Base-by-base conservation (phyloP, 192 early-diverging fungal species). In the Rhizophagus prolifer region DNA sequence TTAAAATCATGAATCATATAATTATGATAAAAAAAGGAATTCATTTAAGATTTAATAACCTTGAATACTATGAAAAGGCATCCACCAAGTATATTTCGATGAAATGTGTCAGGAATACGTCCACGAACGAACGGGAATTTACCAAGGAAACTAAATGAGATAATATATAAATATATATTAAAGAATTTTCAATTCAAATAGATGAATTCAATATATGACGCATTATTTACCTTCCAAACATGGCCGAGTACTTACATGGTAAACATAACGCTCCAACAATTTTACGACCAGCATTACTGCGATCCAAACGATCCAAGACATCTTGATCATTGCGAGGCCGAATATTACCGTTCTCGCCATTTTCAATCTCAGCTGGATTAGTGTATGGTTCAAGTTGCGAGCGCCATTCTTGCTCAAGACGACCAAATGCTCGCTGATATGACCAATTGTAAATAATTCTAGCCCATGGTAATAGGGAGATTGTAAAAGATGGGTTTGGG, bases 261-360 rank as follows among this genome's bases (percentile, higher is more conserved):
- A 91, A 86, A 46, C 90, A 75, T 23, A 93, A 78, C 23, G 90
- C 88, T 61, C 90, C 89, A 10, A 91, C 86, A 47, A 91, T 88
- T 2, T 85, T 90, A 14, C 88, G 81, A 26, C 89, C 87, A 25
- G 91, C 64, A 72, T 85, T 83, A 21, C 81, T 80, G 19, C 86
- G 80, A 58, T 88, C 89, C 47, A 88, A 79, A 13, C 89, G 84
- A 62, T 89, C 85, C 6, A 88, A 82, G 3, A 88, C 83, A 30
- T 90, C 88, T 75, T 84, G 82, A 74, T 72, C 68, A 50, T 63
- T 69, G 36, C 30, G 58, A 21, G 30, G 54, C 41, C 58, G 58
- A 10, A 58, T 80, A 54, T 63, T 81, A 23, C 79, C 78, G 47
- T 64, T 58, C 16, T 72, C 77, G 4, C 74, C 77, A 38, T 79